Evolutionary conservation across 148 eudicot genomes (phyloP), one percentile per base, ranked within the genome.

Genomic region (Mesembryanthemum crystallinum): DNA sequence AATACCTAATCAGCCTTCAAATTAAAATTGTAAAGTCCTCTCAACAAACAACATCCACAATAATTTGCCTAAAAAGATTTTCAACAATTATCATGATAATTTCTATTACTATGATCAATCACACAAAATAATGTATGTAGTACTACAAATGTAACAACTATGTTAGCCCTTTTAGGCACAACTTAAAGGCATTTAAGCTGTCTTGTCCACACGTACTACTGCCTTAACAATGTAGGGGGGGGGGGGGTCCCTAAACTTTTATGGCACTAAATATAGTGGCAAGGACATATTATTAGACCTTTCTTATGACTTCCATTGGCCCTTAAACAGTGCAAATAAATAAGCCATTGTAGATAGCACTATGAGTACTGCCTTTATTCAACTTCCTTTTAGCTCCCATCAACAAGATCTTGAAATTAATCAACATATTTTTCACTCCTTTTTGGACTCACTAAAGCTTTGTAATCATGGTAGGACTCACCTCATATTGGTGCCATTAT

Each of bases 121-220:
- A 13, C 11, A 8, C 2, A 45, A 45, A 45, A 45, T 45, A 8
- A 1, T 8, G 1, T 13, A 6, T 8, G 49, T 43, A 43, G 13
- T 45, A 8, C 14, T 45, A 45, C 11, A 9, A 45, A 45, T 10
- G 11, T 45, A 45, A 2, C 49, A 45, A 45, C 49, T 45, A 45
- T 45, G 49, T 45, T 39, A 13, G 1, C 49, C 49, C 12, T 45
- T 7, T 45, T 45, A 45, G 49, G 67, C 67, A 3, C 28, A 64
- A 18, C 4, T 29, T 69, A 13, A 69, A n/a, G 24, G 62, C 18
- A 9, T 7, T n/a, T 32, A 71, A 42, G 73, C 1, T 30, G 62
- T 71, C 73, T 32, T 52, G 21, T 35, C 57, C 43, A 51, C 62
- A 52, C 37, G 61, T 32, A 64, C 4, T 68, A n/a, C 6, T 69